These are phyloP conservation scores for Sphaerulina populicola DNA, from an alignment of 2,329 filamentous ascomycete genomes.

Conservation along the genomic window DNA sequence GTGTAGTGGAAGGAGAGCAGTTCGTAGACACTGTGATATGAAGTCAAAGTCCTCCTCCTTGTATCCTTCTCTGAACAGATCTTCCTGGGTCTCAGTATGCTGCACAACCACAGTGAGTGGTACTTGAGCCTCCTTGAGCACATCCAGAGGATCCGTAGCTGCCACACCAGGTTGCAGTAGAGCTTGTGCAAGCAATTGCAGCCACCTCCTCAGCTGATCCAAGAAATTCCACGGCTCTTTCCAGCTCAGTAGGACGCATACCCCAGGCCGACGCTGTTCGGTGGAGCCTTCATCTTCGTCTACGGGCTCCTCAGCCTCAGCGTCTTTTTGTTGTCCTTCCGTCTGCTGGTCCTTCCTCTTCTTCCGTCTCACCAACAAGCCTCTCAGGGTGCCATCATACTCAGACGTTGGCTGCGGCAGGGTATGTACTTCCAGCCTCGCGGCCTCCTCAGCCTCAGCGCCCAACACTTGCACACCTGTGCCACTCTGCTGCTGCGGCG, in stretches of 20 bases:
- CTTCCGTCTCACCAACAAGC: slow-evolving; percentile 21
- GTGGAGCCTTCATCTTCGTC: slow-evolving; percentile 1
- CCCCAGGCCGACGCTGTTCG: slow-evolving; percentile 18
- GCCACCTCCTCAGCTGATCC: slow-evolving; percentile 79
- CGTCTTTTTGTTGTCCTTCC: slow-evolving; percentile 15
- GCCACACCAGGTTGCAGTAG: slow-evolving; percentile 56
- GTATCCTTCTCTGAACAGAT: slow-evolving; percentile 83
- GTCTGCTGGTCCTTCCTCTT: slow-evolving; percentile 7
- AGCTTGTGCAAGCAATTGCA: slow-evolving; percentile 70
- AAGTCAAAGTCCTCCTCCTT: slow-evolving; percentile 96
- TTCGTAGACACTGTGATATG: slow-evolving; percentile 85
- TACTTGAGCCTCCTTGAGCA: slow-evolving; percentile 83
- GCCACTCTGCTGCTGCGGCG: slow-evolving; percentile 24
- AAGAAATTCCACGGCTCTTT: slow-evolving; percentile 89
- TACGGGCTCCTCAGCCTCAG: slow-evolving; percentile 6
- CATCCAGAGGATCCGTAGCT: slow-evolving; percentile 58
- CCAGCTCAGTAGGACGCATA: slow-evolving; percentile 94
- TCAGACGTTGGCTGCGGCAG: slow-evolving; percentile 27
- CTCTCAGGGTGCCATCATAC: slow-evolving; percentile 26
- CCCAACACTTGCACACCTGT: slow-evolving; percentile 24
- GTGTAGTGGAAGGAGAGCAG: slow-evolving; percentile 64
- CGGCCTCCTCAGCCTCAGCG: slow-evolving; percentile 30
- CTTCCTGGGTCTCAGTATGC: slow-evolving; percentile 87
- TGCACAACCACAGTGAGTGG: slow-evolving; percentile 93
- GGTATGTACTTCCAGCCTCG: slow-evolving; percentile 28